Evolutionary conservation across 495 filamentous ascomycete species (phyloP).

Genomic region (Letharia lupina): DNA sequence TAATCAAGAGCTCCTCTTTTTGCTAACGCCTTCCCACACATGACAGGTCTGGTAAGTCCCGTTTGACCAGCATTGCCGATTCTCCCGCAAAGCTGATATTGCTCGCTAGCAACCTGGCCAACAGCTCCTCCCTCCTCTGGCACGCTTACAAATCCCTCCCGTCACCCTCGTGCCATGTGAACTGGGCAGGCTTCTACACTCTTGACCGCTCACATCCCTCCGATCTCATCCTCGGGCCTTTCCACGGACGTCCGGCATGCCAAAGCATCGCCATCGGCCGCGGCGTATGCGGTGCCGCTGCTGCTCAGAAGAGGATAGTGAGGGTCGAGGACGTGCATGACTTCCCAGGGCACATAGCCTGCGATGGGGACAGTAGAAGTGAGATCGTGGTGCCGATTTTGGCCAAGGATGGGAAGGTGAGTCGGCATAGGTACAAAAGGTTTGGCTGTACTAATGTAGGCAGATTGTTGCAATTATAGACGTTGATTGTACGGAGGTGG

Average conservation of each 20-base stretch:
- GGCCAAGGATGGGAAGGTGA: conserved; percentile 43
- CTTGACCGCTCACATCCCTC: conserved; percentile 50
- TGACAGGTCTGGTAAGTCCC: conserved; percentile 49
- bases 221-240: conserved; percentile 73
- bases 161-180: conserved; percentile 60
- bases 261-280: conserved; percentile 72
- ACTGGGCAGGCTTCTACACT: conserved; percentile 92
- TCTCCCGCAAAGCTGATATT: not conserved
- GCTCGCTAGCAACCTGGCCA: conserved; percentile 65
- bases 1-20: conserved; percentile 7
- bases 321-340: conserved; percentile 64
- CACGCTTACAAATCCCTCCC: conserved; percentile 75
- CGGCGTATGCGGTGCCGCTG: conserved; percentile 81
- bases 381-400: conserved; percentile 88
- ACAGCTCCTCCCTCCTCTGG: conserved; percentile 76
- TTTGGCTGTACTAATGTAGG: conserved; percentile 16
- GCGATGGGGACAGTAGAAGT: conserved; percentile 71
- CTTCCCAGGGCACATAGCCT: conserved; percentile 89
- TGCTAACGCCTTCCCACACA: conserved; percentile 11
- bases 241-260: conserved; percentile 78
- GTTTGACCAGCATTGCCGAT: not conserved
- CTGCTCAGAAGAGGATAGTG: conserved; percentile 51
- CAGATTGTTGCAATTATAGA: conserved; percentile 84
- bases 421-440: conserved; percentile 20
- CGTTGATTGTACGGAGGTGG: conserved; percentile 63